Evolutionary conservation across 2,329 filamentous ascomycete genomes (phyloP).

Genomic region (Diaporthe batatas): DNA sequence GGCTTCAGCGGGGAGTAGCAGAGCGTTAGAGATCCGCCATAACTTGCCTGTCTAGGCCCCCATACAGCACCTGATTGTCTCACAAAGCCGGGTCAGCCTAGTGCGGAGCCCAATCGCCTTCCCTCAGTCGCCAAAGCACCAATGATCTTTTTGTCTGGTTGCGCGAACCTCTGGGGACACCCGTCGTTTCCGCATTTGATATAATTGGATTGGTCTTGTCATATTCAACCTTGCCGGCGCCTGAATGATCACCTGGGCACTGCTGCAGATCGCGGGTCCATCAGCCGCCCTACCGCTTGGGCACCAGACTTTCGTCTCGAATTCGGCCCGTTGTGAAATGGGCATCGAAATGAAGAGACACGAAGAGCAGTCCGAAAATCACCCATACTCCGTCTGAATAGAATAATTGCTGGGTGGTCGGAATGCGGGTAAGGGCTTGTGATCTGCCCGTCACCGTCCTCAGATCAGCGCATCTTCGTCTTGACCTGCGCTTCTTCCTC

Average conservation of each 20-base stretch:
- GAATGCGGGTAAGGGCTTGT: background rate
- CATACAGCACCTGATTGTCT: background rate
- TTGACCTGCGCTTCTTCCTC: background rate
- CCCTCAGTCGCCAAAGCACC: background rate
- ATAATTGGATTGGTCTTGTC: slow-evolving; percentile 21
- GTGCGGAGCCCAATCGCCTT: slow-evolving; percentile 26
- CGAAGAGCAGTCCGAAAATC: no score
- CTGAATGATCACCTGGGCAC: background rate
- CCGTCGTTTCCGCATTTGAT: slow-evolving; percentile 25
- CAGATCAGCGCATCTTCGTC: slow-evolving; percentile 6
- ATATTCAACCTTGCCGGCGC: slow-evolving; percentile 6
- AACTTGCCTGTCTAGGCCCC: slow-evolving; percentile 13
- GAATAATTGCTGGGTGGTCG: background rate
- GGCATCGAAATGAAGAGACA: background rate
- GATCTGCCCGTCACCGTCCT: slow-evolving; percentile 1
- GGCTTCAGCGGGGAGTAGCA: slow-evolving; percentile 15
- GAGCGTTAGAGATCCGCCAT: slow-evolving; percentile 31
- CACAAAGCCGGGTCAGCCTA: slow-evolving; percentile 32
- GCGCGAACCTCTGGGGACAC: slow-evolving; percentile 32
- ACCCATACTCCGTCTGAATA: slow-evolving; percentile 1
- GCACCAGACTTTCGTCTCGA: slow-evolving; percentile 18
- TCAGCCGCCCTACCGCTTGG: slow-evolving; percentile 16
- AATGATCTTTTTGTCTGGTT: background rate
- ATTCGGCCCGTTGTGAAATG: slow-evolving; percentile 10
- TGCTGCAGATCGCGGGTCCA: slow-evolving; percentile 22